phyloP scores from a whole-genome alignment of 164 flowering plant species.

The Berberis thunbergii region DNA sequence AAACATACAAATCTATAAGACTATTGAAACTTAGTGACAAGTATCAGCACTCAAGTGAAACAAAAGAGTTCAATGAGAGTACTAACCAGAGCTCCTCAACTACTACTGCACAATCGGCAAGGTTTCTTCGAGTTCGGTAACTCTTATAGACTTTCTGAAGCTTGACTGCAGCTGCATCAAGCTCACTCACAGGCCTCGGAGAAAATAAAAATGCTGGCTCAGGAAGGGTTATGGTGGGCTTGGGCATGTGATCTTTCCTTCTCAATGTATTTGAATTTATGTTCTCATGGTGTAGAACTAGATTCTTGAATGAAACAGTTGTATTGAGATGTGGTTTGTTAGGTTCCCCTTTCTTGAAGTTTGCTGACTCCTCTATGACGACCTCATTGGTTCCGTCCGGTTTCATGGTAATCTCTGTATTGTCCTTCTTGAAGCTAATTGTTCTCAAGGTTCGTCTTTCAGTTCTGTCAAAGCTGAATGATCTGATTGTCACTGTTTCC shows the following conservation, averaged over 20 bases:
- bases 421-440: constrained; percentile 26
- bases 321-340: constrained; percentile 13
- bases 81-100: constrained; percentile 63
- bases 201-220: constrained; percentile 11
- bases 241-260: constrained; percentile 1
- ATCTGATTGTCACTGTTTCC: constrained; percentile 19
- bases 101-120: constrained; percentile 73
- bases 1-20: no score
- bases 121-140: constrained; percentile 60
- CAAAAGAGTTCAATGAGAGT: constrained; percentile 1
- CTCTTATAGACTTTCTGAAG: constrained; percentile 70
- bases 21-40: no score
- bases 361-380: constrained; percentile 19
- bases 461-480: constrained; percentile 26
- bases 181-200: constrained; percentile 29
- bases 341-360: constrained; percentile 32
- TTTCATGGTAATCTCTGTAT: constrained; percentile 10
- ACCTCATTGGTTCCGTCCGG: constrained; percentile 13
- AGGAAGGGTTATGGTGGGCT: constrained; percentile 4
- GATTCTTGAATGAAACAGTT: constrained; percentile 20
- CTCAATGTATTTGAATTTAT: neutral
- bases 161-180: constrained; percentile 54
- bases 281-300: constrained; percentile 2
- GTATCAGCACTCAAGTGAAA: neutral
- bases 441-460: constrained; percentile 19